phyloP scores from a whole-genome alignment of 176 grass and related monocot genomes.

The Eragrostis nindensis region DNA sequence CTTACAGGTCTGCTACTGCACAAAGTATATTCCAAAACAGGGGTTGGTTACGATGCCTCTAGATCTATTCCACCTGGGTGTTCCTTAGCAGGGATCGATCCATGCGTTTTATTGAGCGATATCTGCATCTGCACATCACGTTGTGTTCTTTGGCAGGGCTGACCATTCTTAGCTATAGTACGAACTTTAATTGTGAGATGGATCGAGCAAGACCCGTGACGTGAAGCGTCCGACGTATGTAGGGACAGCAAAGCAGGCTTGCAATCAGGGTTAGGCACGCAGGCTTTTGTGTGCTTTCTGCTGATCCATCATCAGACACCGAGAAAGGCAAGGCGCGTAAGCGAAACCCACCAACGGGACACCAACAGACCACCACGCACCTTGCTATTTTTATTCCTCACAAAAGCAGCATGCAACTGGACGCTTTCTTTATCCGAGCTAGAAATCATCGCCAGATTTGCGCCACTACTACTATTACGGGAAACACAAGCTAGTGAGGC shows the following conservation, averaged over 20 bases:
- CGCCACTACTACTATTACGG: conserved; percentile 17
- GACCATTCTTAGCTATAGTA: not conserved
- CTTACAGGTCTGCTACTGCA: not conserved
- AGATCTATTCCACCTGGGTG: not conserved
- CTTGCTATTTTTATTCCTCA: not conserved
- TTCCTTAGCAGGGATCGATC: not conserved
- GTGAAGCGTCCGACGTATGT: conserved; percentile 22
- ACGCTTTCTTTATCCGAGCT: not conserved
- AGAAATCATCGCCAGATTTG: not conserved
- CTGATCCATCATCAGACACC: conserved; percentile 7
- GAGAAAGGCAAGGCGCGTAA: not conserved
- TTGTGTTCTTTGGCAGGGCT: not conserved
- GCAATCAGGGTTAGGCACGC: not conserved
- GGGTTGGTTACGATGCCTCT: not conserved
- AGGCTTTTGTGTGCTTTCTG: not conserved
- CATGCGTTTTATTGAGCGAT: not conserved
- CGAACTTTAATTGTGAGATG: not conserved
- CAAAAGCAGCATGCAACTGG: not conserved
- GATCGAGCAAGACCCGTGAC: not conserved
- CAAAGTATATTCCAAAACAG: conserved; percentile 7
- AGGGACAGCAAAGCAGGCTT: not conserved
- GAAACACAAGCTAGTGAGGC: conserved; percentile 1
- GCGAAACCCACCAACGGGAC: not conserved
- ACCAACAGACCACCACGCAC: not conserved
- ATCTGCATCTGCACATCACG: not conserved